Base-by-base conservation (phyloP, 1,284 basidiomycete species). In the Taiwanofungus camphoratus region DNA sequence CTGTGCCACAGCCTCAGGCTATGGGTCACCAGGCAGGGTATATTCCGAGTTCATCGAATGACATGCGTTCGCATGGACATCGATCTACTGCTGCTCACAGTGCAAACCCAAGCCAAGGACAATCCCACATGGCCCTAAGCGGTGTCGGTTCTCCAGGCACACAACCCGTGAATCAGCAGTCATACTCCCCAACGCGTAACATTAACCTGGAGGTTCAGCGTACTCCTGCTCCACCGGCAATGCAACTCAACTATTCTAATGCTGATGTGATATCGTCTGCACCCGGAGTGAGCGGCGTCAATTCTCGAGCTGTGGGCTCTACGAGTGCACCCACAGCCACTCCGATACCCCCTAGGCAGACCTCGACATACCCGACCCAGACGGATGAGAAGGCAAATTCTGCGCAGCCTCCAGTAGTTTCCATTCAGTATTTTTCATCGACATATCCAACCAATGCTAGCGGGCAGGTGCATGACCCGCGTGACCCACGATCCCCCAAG, bases 401-500 rank as follows among this genome's bases (percentile, higher is more conserved):
- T 13, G 5, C 15, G 22, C 37, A 39, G 13, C 22, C 26, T 39
- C 22, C 5, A 27, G 15, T 12, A 19, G 5, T 36, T 18, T 27
- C 41, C 16, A 35, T 43, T 5, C 41, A 41, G 31, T 41, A 33
- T 20, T 15, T 32, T 9, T 30, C 27, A 31, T 31, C 38, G 9
- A 26, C 18, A 27, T 24, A 29, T 33, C 26, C 39, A 19, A 8
- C 32, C n/a, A 8, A 18, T 16, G 41, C 16, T 6, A 29, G n/a
- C 4, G 35, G 22, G 5, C 33, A 27, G 18, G n/a, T 16, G 8
- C 9, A 26, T 32, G 32, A 34, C 11, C 7, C 32, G 15, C 32
- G 32, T 6, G 45, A 43, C 20, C 35, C 36, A 13, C 34, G 36
- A 15, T 42, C 41, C 16, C 21, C 41, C 15, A 47, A 47, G 18